Conservation (phyloP, 495 filamentous ascomycete genomes). For the Annulohypoxylon bovei region DNA sequence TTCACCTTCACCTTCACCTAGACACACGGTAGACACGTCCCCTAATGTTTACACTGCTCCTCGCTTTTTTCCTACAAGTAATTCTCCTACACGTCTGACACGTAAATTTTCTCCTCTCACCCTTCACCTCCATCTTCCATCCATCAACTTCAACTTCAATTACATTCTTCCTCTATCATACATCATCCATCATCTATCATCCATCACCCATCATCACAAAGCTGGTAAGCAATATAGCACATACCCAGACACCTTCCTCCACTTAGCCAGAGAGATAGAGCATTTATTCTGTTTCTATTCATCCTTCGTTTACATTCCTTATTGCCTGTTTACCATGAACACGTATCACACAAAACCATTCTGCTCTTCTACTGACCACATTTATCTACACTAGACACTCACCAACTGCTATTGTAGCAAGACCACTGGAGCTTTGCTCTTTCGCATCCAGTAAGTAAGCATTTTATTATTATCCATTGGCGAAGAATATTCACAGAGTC, state of each 20-base stretch:
- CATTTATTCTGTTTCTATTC: not conserved
- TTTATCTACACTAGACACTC: not conserved
- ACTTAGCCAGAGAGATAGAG: not conserved
- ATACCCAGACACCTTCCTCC: not conserved
- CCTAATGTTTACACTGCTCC: not conserved
- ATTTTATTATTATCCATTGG: not conserved
- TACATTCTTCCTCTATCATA: not conserved
- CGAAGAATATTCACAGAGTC: not conserved
- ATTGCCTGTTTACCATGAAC: not conserved
- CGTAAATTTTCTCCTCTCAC: not conserved
- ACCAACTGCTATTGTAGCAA: not conserved
- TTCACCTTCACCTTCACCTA: not conserved
- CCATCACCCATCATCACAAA: not conserved
- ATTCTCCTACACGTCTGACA: not conserved
- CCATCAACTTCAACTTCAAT: not conserved
- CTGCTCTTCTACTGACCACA: not conserved
- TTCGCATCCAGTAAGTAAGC: not conserved
- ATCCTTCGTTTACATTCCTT: not conserved
- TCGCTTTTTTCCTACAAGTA: not conserved
- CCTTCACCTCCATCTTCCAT: not conserved
- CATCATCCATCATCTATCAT: not conserved
- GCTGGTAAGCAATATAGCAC: not conserved
- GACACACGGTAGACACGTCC: not conserved
- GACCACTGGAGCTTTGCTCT: not conserved
- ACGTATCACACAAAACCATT: not conserved